A percentile compares a stretch with the other conserved stretches of the same genome.
phyloP scores from a whole-genome alignment of 2,329 filamentous ascomycete species.

The Chaetomium olivaceum region DNA sequence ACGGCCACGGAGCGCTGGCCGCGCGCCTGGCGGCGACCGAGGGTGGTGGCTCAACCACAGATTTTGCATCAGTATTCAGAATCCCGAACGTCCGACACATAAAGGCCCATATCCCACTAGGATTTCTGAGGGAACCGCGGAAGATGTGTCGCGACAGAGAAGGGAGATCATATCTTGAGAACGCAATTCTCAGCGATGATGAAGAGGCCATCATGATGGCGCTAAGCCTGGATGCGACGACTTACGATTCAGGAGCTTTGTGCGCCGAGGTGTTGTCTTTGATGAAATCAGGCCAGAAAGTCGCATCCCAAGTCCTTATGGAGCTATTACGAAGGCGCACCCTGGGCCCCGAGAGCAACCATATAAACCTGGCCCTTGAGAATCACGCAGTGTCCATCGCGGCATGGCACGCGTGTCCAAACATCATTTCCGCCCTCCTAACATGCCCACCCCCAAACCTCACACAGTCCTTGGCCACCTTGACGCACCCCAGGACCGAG shows the following conservation, averaged over 20 bases:
- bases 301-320: background rate
- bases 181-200: background rate
- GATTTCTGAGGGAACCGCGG: background rate
- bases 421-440: background rate
- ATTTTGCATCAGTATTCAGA: background rate
- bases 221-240: background rate
- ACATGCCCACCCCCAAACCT: background rate
- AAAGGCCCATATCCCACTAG: background rate
- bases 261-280: background rate
- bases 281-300: background rate
- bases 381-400: background rate
- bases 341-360: background rate
- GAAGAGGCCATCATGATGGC: background rate
- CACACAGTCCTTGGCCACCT: background rate
- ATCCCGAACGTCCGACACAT: background rate
- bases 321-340: background rate
- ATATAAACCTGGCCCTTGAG: background rate
- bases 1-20: background rate
- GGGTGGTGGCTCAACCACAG: background rate
- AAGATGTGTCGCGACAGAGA: background rate
- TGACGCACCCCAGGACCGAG: background rate
- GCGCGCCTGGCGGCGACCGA: background rate
- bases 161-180: background rate
- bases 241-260: background rate
- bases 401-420: background rate